Conservation (phyloP, 2,329 filamentous ascomycete species). For the Xylariomycetidae sp. region DNA sequence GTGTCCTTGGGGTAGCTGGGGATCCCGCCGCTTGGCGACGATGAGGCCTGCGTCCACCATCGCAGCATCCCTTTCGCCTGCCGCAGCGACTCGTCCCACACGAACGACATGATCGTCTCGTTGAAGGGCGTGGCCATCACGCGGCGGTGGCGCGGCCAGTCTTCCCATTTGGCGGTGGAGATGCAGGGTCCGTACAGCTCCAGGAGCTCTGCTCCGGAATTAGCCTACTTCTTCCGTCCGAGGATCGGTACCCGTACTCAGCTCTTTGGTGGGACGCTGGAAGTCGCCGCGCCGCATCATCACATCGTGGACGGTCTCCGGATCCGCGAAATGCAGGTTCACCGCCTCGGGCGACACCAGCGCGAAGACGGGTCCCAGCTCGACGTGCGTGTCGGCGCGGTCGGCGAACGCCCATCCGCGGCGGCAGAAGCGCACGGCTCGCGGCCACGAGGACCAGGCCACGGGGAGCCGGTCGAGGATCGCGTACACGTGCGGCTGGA, state of each 20-base stretch:
- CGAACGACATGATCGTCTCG: conserved; percentile 21
- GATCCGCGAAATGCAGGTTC: conserved; percentile 17
- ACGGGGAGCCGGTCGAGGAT: conserved; percentile 16
- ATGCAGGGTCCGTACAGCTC: conserved; percentile 24
- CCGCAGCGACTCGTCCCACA: conserved; percentile 22
- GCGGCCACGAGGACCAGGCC: conserved; percentile 15
- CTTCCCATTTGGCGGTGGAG: conserved; percentile 21
- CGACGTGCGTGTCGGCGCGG: conserved; percentile 6
- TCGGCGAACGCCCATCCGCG: conserved; percentile 19
- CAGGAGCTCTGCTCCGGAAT: conserved; percentile 13
- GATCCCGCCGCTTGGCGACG: conserved; percentile 5
- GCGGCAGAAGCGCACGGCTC: conserved; percentile 17
- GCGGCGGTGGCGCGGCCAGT: conserved; percentile 26
- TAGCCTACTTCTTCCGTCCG: neutral
- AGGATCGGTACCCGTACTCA: conserved; percentile 7
- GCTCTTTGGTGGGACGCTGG: conserved; percentile 13
- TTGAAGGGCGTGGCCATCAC: conserved; percentile 22
- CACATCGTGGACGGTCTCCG: conserved; percentile 17
- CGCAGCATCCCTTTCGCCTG: conserved; percentile 19
- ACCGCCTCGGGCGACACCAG: conserved; percentile 16
- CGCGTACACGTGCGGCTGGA: conserved; percentile 18
- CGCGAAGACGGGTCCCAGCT: conserved; percentile 19
- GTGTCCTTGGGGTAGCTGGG: conserved; percentile 15
- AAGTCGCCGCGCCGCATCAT: conserved; percentile 17
- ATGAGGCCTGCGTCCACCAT: conserved; percentile 15